Evolutionary conservation across 2,329 filamentous ascomycete species (phyloP), one percentile per base, ranked within the genome.

Genomic region (Colletotrichum sp.): DNA sequence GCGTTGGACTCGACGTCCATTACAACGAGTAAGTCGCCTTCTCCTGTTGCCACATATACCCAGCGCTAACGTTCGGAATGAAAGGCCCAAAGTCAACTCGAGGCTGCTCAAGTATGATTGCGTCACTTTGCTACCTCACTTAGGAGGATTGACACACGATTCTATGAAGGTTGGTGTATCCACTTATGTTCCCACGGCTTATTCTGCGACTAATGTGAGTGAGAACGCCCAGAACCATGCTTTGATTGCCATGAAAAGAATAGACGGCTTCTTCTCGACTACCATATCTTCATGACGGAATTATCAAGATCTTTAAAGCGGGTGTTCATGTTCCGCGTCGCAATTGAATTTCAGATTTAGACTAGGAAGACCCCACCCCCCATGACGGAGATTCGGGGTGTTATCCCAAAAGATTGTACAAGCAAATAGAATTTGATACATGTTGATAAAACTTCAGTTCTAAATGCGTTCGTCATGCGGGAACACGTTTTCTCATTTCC

Each of bases 1-100:
- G 77, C 2, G 78, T 74, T 4, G 78, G 78, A 2, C 69, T 79
- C 15, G 78, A 79, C 63, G 78, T 79, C 6, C 76, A 79, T 15
- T 71, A 75, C 7, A 70, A 80, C 24, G 79, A 80, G 71, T 74
- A 12, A 65, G 71, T 21, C 12, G 9, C 21, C 32, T 24, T 24
- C 21, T 26, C 16, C 8, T n/a, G 16, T n/a, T 18, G 1, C 2
- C 1, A 8, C 2, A 32, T 3, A 30, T 34, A 1, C 5, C 16
- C 9, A 8, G 49, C 3, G 21, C 44, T 67, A 8, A 67, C 4
- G 7, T 9, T 67, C 13, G 7, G 10, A 0, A 21, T 0, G 10
- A 52, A 21, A 13, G 60, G 71, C 71, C 71, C 6, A 24, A 30
- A 4, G 66, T 74, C 5, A 69, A 28, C 13, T 8, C 65, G 3